Conservation (phyloP, 345 rosid species). For the Eucalyptus regnans region DNA sequence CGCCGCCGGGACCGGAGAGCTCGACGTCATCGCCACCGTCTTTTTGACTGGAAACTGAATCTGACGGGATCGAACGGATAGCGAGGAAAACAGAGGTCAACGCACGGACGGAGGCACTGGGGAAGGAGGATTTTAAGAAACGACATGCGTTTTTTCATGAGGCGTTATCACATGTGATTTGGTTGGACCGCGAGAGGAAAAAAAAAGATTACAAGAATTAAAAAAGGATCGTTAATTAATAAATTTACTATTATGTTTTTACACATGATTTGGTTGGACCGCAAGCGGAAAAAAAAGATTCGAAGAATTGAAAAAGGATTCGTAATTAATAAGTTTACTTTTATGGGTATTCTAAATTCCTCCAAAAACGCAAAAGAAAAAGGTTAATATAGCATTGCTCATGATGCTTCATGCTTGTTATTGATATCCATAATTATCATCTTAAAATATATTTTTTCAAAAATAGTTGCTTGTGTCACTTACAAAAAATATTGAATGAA, state of each 20-base stretch:
- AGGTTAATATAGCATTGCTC: background rate
- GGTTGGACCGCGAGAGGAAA: background rate
- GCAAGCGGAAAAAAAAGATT: no score
- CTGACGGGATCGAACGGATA: background rate
- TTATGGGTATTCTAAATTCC: background rate
- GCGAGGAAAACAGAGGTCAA: background rate
- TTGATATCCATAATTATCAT: background rate
- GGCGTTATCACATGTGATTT: background rate
- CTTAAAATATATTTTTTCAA: background rate
- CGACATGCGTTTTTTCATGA: background rate
- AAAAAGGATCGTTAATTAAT: background rate
- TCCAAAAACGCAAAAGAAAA: background rate
- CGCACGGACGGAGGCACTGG: no score
- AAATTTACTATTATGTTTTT: background rate
- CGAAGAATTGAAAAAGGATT: no score
- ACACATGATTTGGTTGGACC: no score
- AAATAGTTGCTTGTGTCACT: no score
- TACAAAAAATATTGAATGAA: no score
- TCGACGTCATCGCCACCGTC: background rate
- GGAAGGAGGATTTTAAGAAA: background rate
- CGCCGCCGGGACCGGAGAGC: background rate
- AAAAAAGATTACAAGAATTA: background rate
- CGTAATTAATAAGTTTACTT: background rate
- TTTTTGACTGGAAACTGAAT: background rate
- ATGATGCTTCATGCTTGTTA: background rate